Base-by-base conservation (phyloP, 768 basidiomycete genomes). In the Amanita thiersii region DNA sequence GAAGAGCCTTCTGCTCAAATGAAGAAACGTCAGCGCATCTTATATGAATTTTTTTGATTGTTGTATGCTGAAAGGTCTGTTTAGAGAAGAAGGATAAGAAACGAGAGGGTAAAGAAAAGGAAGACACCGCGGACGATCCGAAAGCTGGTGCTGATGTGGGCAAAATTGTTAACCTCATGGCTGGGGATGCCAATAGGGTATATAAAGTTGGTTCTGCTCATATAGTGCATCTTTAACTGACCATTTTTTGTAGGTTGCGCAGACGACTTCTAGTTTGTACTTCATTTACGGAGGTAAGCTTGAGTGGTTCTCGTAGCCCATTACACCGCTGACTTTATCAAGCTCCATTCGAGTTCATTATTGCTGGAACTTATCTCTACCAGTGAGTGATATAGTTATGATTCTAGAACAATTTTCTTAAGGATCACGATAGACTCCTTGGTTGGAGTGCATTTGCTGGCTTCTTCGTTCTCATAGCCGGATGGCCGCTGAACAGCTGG, bases 131-230 rank as follows among this genome's bases (percentile, higher is more conserved):
- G 12, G 68, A 72, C 33, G 70, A 86, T 21, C 75, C 79, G 1
- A 81, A 76, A 50, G 73, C 81, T 0, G 85, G 87, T 11, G 91
- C 91, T 5, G 86, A 90, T 55, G 70, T 86, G 9, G 91, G 91
- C 9, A 91, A 92, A 57, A 87, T 93, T 39, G 86, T 92, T 41
- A 88, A 89, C 49, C 61, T 92, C 25, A 93, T 93, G 88, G 79
- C 85, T 10, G 78, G 75, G 5, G 86, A 89, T 55, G 78, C 80
- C 2, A 82, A 79, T 52, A 62, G 70, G 36, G 69, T 75, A 35
- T 28, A 61, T 55, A 24, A 19, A 11, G 20, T 11, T 23, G 3
- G 32, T 15, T n/a, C n/a, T n/a, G n/a, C n/a, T n/a, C n/a, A 19
- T 31, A 38, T 30, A 28, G 28, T 18, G n/a, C 18, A 18, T 14